phyloP scores from a whole-genome alignment of 78 protist species.

The Mantamonas sphyraenae region DNA sequence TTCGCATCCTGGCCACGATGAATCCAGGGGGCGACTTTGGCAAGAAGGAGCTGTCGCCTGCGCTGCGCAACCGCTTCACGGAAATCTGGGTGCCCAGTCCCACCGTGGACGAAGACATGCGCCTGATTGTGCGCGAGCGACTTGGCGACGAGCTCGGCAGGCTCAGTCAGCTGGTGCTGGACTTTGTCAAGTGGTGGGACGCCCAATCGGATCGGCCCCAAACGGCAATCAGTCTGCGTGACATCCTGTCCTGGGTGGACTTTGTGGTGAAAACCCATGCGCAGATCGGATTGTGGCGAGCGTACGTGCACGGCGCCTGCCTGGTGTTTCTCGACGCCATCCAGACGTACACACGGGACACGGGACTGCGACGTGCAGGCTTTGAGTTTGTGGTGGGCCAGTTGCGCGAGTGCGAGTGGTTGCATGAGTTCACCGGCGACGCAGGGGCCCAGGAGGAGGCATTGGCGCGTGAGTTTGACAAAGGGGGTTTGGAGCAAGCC shows the following conservation, averaged over 20 bases:
- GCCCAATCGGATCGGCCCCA: neutral
- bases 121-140: constrained; percentile 35
- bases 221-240: constrained; percentile 56
- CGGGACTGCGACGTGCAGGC: no score
- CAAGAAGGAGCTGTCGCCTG: constrained; percentile 98
- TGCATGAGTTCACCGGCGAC: no score
- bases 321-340: constrained; percentile 81
- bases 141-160: constrained; percentile 5
- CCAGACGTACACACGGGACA: no score
- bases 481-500: no score
- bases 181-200: constrained; percentile 43
- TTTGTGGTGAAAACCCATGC: constrained; percentile 41
- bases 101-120: constrained; percentile 40
- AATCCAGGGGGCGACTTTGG: constrained; percentile 99
- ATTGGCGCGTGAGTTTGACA: no score
- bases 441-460: no score
- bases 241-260: constrained; percentile 74
- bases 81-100: constrained; percentile 90
- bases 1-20: constrained; percentile 96
- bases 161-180: constrained; percentile 29
- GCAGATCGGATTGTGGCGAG: constrained; percentile 13
- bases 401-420: no score
- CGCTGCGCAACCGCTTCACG: constrained; percentile 95
- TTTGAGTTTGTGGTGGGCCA: no score
- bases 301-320: constrained; percentile 78